These are phyloP conservation scores for Cinchona pubescens DNA, from an alignment of 257 asterid species.

Conservation along the genomic window DNA sequence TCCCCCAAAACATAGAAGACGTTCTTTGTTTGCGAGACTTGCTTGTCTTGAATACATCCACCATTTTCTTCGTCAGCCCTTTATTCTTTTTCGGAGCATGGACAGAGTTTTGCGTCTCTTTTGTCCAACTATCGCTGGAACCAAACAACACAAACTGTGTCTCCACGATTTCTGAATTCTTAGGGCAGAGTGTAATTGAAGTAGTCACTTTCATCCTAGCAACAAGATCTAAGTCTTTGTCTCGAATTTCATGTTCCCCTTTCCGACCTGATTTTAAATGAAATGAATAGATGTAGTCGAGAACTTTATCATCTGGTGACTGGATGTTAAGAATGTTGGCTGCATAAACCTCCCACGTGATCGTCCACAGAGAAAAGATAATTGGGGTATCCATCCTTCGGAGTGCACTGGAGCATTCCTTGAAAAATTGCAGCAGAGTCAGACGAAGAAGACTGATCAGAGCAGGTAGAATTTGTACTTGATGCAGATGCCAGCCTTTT, in stretches of 20 bases:
- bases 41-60: slow-evolving; percentile 45
- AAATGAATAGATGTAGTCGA: slow-evolving; percentile 72
- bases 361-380: slow-evolving; percentile 68
- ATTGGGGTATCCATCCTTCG: slow-evolving; percentile 68
- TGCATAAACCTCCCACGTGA: slow-evolving; percentile 54
- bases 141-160: slow-evolving; percentile 59
- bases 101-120: slow-evolving; percentile 36
- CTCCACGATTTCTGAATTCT: slow-evolving; percentile 52
- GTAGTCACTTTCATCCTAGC: slow-evolving; percentile 80
- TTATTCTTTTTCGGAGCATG: slow-evolving; percentile 39
- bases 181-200: slow-evolving; percentile 45
- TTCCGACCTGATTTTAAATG: slow-evolving; percentile 39
- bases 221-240: slow-evolving; percentile 36
- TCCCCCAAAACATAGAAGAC: slow-evolving; percentile 36
- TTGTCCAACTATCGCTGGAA: slow-evolving; percentile 28
- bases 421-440: slow-evolving; percentile 43
- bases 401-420: slow-evolving; percentile 73
- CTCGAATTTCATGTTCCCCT: slow-evolving; percentile 39
- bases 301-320: slow-evolving; percentile 41
- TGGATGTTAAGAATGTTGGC: slow-evolving; percentile 45
- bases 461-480: slow-evolving; percentile 58
- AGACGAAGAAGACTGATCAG: slow-evolving; percentile 56
- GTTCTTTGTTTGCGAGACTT: slow-evolving; percentile 43
- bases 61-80: slow-evolving; percentile 49
- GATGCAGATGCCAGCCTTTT: slow-evolving; percentile 53